Conservation (phyloP, 352 stramenopile genomes). For the Pythium diclinum region DNA sequence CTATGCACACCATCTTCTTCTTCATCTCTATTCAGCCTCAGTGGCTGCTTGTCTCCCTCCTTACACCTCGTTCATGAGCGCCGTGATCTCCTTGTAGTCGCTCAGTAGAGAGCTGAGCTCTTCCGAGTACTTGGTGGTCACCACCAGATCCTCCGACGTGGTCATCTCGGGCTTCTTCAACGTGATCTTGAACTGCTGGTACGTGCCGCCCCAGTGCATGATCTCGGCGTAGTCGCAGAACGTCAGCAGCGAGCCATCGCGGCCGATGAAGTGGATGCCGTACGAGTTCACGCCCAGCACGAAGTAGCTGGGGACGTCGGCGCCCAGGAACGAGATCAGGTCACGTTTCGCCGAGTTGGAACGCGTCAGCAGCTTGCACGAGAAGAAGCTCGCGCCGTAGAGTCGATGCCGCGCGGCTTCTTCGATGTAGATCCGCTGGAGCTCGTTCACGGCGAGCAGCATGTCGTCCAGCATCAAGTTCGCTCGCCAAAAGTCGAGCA, state of each 20-base stretch:
- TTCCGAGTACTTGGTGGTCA: constrained; percentile 69
- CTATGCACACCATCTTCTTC: background rate
- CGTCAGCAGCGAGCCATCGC: constrained; percentile 56
- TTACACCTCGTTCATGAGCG: constrained; percentile 48
- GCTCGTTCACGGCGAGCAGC: constrained; percentile 32
- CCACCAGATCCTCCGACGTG: constrained; percentile 50
- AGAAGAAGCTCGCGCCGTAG: constrained; percentile 90
- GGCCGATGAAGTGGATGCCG: constrained; percentile 89
- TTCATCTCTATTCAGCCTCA: background rate
- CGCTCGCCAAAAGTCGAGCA: constrained; percentile 57
- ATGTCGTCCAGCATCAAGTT: constrained; percentile 52
- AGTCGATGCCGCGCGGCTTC: constrained; percentile 73
- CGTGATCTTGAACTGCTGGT: constrained; percentile 69
- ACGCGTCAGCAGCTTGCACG: constrained; percentile 56
- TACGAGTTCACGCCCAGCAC: constrained; percentile 87
- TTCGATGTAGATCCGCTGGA: constrained; percentile 86
- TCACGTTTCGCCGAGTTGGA: constrained; percentile 20
- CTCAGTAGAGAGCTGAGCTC: constrained; percentile 58
- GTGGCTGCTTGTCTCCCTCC: background rate
- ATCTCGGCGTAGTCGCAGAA: constrained; percentile 71
- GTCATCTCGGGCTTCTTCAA: constrained; percentile 42
- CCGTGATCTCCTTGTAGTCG: constrained; percentile 79
- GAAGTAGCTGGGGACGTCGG: constrained; percentile 82
- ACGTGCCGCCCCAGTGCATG: constrained; percentile 46
- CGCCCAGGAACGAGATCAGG: constrained; percentile 29